These are phyloP conservation scores for Phytophthora idaei DNA, from an alignment of 352 stramenopile genomes.

Conservation along the genomic window DNA sequence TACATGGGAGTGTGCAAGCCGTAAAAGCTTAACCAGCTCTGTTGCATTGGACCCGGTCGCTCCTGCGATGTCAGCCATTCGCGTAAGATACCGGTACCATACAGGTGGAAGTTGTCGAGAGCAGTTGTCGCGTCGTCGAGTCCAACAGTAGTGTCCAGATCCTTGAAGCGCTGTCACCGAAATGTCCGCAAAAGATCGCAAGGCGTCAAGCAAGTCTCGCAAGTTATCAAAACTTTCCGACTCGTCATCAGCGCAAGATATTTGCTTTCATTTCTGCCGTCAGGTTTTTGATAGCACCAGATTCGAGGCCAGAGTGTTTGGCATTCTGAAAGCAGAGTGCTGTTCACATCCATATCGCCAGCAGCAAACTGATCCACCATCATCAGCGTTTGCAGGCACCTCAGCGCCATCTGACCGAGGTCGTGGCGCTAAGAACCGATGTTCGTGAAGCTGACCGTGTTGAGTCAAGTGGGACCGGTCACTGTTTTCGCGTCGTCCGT, in stretches of 20 bases:
- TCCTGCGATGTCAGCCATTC: background rate
- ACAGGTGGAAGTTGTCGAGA: constrained; percentile 10
- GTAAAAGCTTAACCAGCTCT: constrained; percentile 14
- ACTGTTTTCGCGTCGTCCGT: constrained; percentile 5
- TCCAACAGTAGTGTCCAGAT: background rate
- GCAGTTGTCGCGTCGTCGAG: constrained; percentile 20
- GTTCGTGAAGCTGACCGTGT: constrained; percentile 8
- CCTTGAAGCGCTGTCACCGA: constrained; percentile 24
- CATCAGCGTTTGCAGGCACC: constrained; percentile 18
- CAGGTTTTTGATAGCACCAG: constrained; percentile 12
- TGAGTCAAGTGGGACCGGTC: constrained; percentile 30
- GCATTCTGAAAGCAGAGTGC: background rate
- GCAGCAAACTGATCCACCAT: background rate
- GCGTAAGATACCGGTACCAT: background rate
- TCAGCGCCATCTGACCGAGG: constrained; percentile 25
- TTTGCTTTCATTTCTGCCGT: no score
- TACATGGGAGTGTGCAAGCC: background rate
- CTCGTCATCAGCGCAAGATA: background rate
- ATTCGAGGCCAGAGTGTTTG: constrained; percentile 2
- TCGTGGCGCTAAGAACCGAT: constrained; percentile 8
- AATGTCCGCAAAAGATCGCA: constrained; percentile 2
- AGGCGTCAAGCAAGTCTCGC: no score
- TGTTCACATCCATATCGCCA: constrained; percentile 5
- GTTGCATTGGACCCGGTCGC: background rate
- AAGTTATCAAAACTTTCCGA: background rate